These are phyloP conservation scores for Hibiscus mutabilis DNA, from an alignment of 345 rosid genomes.

Conservation along the genomic window DNA sequence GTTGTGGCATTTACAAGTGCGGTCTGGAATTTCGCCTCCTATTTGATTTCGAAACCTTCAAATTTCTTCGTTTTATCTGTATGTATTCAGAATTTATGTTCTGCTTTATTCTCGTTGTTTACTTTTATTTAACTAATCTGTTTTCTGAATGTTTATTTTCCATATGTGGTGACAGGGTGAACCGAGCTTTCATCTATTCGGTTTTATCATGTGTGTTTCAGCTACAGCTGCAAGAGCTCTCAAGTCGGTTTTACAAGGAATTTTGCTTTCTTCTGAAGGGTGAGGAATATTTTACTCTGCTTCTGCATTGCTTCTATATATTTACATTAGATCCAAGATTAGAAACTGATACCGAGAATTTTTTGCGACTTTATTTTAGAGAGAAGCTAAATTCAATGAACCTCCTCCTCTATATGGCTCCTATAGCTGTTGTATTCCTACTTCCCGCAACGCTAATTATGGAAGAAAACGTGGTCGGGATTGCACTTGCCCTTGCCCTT, in stretches of 20 bases:
- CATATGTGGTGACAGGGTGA: conserved; percentile 51
- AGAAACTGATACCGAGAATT: conserved; percentile 16
- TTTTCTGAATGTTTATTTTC: background rate
- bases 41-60: conserved; percentile 3
- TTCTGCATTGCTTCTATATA: background rate
- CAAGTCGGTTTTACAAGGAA: conserved; percentile 94
- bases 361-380: conserved; percentile 35
- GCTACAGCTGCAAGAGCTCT: conserved; percentile 99
- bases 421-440: conserved; percentile 84
- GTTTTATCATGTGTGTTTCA: conserved; percentile 84
- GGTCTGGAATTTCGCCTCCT: background rate
- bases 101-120: background rate
- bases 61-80: background rate
- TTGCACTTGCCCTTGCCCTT: conserved; percentile 87
- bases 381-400: conserved; percentile 99
- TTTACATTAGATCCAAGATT: background rate
- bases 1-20: background rate
- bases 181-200: conserved; percentile 97
- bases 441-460: conserved; percentile 91
- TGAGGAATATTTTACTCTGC: conserved; percentile 28
- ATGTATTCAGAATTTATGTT: background rate
- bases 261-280: conserved; percentile 99
- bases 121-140: background rate
- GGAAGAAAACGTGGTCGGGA: conserved; percentile 95
- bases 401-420: conserved; percentile 97